Base-by-base conservation (phyloP, 148 eudicot genomes). In the Camellia granthamiana region DNA sequence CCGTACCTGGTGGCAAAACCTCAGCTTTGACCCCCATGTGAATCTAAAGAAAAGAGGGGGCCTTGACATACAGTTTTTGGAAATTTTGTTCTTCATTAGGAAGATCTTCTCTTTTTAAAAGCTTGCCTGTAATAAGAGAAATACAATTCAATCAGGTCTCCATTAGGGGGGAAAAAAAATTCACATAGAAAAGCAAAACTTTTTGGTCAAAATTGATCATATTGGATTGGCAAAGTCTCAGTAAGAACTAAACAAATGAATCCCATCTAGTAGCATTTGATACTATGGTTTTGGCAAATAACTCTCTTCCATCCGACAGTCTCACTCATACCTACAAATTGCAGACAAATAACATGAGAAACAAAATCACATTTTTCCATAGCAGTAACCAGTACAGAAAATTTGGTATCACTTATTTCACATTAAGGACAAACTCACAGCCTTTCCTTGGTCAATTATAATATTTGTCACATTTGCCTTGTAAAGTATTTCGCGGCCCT, bases 251-350 rank as follows among this genome's bases (percentile, higher is more conserved):
- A 94, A 97, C 99, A 83, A 95, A 95, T 16, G 99, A 93, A 80
- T 95, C 99, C 99, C 99, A 95, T 90, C 99, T 90, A 69, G 99
- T 95, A 52, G 99, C 99, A 88, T 93, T 95, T 68, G 99, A 95
- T 79, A 95, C 89, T 75, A 95, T 80, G 80, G 97, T 92, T 86
- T 90, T 92, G 78, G 90, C 97, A 84, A 88, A 88, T 74, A 90
- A 89, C 51, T 91, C 87, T 54, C 92, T 93, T 85, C 99, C 99
- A 89, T 93, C 89, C 41, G 97, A 91, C 75, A 95, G 85, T 67
- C 86, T 93, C 71, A 93, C 99, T 76, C 99, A 97, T 64, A 91
- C 91, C 99, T 95, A 81, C 55, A 85, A 30, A 69, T 46, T 79
- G 11, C 60, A 38, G 59, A 76, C 19, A 30, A 77, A 82, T 6